phyloP scores from a whole-genome alignment of 2,329 filamentous ascomycete species.

The Botryotinia convoluta region DNA sequence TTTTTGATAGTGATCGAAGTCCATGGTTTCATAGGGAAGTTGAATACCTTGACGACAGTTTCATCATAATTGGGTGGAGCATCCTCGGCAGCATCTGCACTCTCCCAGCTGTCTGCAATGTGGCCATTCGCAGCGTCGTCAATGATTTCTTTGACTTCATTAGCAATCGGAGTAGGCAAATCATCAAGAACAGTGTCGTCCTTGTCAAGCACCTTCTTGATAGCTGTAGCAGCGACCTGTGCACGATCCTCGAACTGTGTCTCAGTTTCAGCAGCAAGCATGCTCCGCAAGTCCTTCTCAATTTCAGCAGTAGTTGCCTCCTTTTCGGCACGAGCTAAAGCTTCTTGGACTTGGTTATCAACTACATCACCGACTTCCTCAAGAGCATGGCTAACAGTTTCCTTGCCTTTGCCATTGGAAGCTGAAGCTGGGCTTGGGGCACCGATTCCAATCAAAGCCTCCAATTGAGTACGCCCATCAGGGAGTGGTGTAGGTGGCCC shows the following conservation, averaged over 20 bases:
- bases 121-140: slow-evolving; percentile 53
- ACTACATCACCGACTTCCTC: slow-evolving; percentile 12
- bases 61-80: slow-evolving; percentile 62
- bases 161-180: slow-evolving; percentile 51
- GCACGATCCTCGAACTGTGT: slow-evolving; percentile 53
- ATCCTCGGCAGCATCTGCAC: slow-evolving; percentile 66
- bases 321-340: slow-evolving; percentile 52
- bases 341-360: slow-evolving; percentile 35
- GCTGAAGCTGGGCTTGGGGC: slow-evolving; percentile 24
- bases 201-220: slow-evolving; percentile 55
- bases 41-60: slow-evolving; percentile 75
- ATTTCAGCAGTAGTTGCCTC: slow-evolving; percentile 50
- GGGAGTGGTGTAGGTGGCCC: slow-evolving; percentile 33
- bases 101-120: slow-evolving; percentile 89
- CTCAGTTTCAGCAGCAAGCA: slow-evolving; percentile 52
- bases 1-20: slow-evolving; percentile 78
- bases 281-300: slow-evolving; percentile 48
- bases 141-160: slow-evolving; percentile 56
- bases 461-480: slow-evolving; percentile 41
- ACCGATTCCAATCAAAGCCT: slow-evolving; percentile 37
- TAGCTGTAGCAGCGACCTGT: slow-evolving; percentile 46
- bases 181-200: slow-evolving; percentile 56
- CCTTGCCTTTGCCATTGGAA: slow-evolving; percentile 42
- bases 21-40: slow-evolving; percentile 96
- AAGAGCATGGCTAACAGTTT: slow-evolving; percentile 67